Percentiles rank a stretch among this genome's conserved stretches.
Conservation (phyloP, 495 filamentous ascomycete species). For the Apodospora peruviana region DNA sequence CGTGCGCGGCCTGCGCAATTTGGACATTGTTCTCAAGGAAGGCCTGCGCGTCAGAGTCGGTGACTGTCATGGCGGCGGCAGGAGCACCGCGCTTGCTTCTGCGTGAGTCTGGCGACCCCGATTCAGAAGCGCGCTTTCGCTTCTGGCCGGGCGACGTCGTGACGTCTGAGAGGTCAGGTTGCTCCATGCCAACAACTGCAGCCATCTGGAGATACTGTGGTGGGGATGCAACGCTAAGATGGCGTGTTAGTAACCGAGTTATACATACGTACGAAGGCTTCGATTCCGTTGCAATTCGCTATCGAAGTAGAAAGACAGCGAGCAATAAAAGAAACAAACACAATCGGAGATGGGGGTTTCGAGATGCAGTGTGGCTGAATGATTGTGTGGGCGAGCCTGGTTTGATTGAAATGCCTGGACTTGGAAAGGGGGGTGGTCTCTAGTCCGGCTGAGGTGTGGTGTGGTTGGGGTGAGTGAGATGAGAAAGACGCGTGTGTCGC, state of each 20-base stretch:
- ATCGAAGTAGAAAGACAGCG: too few relatives aligned
- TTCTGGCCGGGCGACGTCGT: constrained; percentile 34
- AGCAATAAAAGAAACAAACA: too few relatives aligned
- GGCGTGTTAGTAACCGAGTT: constrained; percentile 6
- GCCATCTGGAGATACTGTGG: constrained; percentile 31
- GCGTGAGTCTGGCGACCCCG: constrained; percentile 37
- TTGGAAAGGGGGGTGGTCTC: too few relatives aligned
- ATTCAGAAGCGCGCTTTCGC: constrained; percentile 39
- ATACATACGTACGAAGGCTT: too few relatives aligned
- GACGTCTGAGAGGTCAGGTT: constrained; percentile 26
- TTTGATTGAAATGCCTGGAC: too few relatives aligned
- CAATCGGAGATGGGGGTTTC: too few relatives aligned
- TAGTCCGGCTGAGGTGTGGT: too few relatives aligned
- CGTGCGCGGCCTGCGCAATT: constrained; percentile 41
- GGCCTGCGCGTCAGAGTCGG: constrained; percentile 30
- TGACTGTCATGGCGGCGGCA: constrained; percentile 29
- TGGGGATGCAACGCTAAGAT: constrained; percentile 9
- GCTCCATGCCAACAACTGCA: constrained; percentile 37
- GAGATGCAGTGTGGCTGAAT: too few relatives aligned
- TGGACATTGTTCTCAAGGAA: constrained; percentile 41
- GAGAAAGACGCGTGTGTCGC: neutral
- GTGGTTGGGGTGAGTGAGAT: neutral
- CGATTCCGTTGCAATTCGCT: too few relatives aligned
- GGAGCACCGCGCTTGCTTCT: constrained; percentile 40
- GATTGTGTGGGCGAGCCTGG: too few relatives aligned